These are phyloP conservation scores for Backusella mclennaniae DNA, from an alignment of 192 early-diverging fungal genomes.

Conservation along the genomic window DNA sequence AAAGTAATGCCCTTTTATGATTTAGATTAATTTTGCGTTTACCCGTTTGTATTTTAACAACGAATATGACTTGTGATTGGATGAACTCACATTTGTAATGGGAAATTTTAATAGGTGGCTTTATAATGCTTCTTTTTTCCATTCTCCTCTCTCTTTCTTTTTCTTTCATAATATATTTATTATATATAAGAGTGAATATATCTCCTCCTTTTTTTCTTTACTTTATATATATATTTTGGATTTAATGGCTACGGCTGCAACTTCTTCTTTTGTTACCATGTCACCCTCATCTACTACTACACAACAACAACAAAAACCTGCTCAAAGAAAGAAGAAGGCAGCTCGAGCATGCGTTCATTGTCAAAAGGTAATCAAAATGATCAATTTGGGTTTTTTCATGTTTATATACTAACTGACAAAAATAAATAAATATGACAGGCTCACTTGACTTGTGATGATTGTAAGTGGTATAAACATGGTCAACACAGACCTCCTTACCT, in stretches of 20 bases:
- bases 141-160: background rate
- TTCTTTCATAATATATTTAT: background rate
- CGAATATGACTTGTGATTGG: background rate
- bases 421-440: slow-evolving; percentile 32
- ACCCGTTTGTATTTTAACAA: background rate
- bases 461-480: slow-evolving; percentile 40
- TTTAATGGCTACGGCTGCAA: slow-evolving; percentile 4
- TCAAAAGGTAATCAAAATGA: slow-evolving; percentile 39
- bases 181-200: background rate
- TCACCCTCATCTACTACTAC: background rate
- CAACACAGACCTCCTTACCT: background rate
- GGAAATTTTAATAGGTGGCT: slow-evolving; percentile 2
- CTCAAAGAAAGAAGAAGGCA: slow-evolving; percentile 34
- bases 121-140: slow-evolving; percentile 1
- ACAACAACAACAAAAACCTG: slow-evolving; percentile 7
- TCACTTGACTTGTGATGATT: slow-evolving; percentile 74
- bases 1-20: background rate
- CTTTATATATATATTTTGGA: background rate
- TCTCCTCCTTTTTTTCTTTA: background rate
- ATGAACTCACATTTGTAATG: background rate
- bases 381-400: background rate
- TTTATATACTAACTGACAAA: background rate
- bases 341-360: slow-evolving; percentile 61
- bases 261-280: slow-evolving; percentile 1
- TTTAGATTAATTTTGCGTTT: background rate